Percentiles rank a stretch among this genome's conserved stretches.
Evolutionary conservation across 2,329 filamentous ascomycete genomes (phyloP).

Genomic region (Teratosphaeria nubilosa): DNA sequence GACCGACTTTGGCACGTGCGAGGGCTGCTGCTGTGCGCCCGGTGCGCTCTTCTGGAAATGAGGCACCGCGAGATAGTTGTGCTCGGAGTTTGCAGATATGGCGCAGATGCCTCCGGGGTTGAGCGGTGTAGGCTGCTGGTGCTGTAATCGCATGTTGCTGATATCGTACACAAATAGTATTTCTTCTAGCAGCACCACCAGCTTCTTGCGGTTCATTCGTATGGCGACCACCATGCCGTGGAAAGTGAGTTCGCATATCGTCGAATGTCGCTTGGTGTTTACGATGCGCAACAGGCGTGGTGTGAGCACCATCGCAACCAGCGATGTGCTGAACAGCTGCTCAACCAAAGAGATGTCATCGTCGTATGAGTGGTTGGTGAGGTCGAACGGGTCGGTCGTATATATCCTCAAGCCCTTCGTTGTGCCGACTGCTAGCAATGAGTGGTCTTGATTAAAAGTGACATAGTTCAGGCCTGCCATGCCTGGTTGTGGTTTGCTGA

Average conservation of each 20-base stretch:
- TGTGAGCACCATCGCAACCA: conserved; percentile 87
- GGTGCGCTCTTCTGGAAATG: conserved; percentile 54
- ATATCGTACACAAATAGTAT: conserved; percentile 99
- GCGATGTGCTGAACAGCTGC: conserved; percentile 96
- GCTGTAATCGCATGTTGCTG: conserved; percentile 90
- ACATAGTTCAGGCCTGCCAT: conserved; percentile 73
- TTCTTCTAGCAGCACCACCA: conserved; percentile 88
- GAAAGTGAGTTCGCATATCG: conserved; percentile 97
- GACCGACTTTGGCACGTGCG: conserved; percentile 74
- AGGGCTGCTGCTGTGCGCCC: conserved; percentile 43
- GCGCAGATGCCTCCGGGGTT: conserved; percentile 83
- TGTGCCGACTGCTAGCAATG: conserved; percentile 88
- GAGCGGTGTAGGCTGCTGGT: conserved; percentile 86
- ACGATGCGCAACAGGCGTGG: conserved; percentile 89
- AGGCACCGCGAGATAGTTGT: conserved; percentile 91
- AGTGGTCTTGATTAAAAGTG: conserved; percentile 98
- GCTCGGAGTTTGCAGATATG: conserved; percentile 85
- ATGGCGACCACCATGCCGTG: conserved; percentile 93
- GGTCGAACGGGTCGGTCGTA: conserved; percentile 89
- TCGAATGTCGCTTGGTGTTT: conserved; percentile 82
- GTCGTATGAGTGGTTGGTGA: conserved; percentile 89
- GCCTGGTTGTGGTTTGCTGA: not conserved
- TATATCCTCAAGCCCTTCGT: conserved; percentile 93
- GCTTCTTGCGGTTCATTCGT: conserved; percentile 82
- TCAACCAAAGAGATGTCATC: conserved; percentile 86